These are phyloP conservation scores for Blastobotrys americana DNA, from an alignment of 805 yeast genomes.

Conservation along the genomic window DNA sequence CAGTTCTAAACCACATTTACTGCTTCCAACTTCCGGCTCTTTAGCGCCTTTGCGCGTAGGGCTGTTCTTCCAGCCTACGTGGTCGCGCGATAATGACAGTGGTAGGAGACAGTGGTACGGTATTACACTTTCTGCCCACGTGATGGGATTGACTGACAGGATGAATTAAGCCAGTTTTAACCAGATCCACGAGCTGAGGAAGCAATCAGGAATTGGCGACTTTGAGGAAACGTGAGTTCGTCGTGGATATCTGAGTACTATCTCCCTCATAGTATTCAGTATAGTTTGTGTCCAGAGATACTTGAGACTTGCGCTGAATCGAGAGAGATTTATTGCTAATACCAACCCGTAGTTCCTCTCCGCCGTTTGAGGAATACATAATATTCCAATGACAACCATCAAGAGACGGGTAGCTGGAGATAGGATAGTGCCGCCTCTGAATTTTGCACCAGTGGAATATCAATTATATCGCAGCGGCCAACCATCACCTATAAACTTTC, in stretches of 20 bases:
- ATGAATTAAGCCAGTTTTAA: no score
- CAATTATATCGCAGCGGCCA: conserved; percentile 86
- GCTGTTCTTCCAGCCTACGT: no score
- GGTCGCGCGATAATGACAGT: no score
- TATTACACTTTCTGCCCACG: no score
- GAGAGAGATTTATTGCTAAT: neutral
- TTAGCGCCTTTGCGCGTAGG: no score
- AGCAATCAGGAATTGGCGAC: conserved; percentile 3
- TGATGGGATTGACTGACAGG: no score
- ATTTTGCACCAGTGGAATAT: conserved; percentile 91
- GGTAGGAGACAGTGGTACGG: no score
- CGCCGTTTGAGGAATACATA: neutral
- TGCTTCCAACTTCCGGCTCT: no score
- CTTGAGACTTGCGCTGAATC: no score
- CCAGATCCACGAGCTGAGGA: no score
- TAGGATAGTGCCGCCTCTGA: conserved; percentile 73
- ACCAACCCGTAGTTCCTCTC: neutral
- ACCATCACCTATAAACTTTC: conserved; percentile 88
- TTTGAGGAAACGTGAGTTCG: neutral
- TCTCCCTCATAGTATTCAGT: neutral
- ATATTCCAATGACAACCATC: conserved; percentile 2
- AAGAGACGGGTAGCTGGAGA: conserved; percentile 17
- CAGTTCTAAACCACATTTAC: no score
- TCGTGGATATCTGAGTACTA: neutral
- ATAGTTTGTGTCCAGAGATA: no score